Conservation (phyloP, 257 asterid species). For the Thymus mandschuricus region DNA sequence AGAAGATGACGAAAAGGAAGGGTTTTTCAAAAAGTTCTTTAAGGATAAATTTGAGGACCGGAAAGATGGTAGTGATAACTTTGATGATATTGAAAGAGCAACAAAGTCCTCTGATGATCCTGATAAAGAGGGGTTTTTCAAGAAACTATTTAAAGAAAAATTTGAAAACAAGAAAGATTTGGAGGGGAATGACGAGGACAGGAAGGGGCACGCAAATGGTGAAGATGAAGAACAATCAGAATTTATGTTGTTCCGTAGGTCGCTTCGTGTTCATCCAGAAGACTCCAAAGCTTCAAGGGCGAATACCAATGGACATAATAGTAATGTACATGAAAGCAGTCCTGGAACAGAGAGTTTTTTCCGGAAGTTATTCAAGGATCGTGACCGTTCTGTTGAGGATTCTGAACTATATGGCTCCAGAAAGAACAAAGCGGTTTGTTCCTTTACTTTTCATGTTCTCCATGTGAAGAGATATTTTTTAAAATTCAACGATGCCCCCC, state of each 20-base stretch:
- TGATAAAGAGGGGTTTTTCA: slow-evolving; percentile 85
- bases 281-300: slow-evolving; percentile 58
- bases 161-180: slow-evolving; percentile 70
- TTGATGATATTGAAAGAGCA: slow-evolving; percentile 57
- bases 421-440: slow-evolving; percentile 76
- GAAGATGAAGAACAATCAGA: slow-evolving; percentile 83
- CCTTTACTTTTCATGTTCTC: slow-evolving; percentile 24
- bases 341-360: slow-evolving; percentile 92
- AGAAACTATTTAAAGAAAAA: slow-evolving; percentile 74
- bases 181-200: slow-evolving; percentile 54
- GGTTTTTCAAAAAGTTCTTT: slow-evolving; percentile 71
- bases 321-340: slow-evolving; percentile 71
- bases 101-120: slow-evolving; percentile 64
- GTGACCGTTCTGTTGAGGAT: slow-evolving; percentile 89
- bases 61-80: slow-evolving; percentile 64
- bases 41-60: slow-evolving; percentile 80
- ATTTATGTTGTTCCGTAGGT: slow-evolving; percentile 64
- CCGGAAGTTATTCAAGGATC: slow-evolving; percentile 87
- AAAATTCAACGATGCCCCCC: neutral
- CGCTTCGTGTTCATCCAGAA: slow-evolving; percentile 88
- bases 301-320: slow-evolving; percentile 45
- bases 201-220: slow-evolving; percentile 55
- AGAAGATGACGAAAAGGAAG: slow-evolving; percentile 84
- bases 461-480: slow-evolving; percentile 25
- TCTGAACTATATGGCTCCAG: slow-evolving; percentile 86